phyloP scores from a whole-genome alignment of 129 eudicot genomes.

The Sambucus nigra region DNA sequence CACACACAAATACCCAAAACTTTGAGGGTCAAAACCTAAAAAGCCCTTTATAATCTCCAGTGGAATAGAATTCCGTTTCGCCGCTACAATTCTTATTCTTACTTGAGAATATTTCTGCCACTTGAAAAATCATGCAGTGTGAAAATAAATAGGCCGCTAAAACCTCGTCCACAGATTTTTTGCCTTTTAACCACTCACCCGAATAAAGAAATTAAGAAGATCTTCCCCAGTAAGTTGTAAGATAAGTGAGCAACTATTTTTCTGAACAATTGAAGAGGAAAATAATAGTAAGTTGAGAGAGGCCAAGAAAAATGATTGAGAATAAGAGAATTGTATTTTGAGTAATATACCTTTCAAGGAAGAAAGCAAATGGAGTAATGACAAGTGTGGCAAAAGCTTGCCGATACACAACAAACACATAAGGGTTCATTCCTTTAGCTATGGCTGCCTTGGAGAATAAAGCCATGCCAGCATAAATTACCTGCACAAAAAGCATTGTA shows the following conservation, averaged over 20 bases:
- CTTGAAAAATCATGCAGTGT: too few species aligned
- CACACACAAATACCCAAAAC: too few species aligned
- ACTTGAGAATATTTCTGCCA: too few species aligned
- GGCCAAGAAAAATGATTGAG: not conserved
- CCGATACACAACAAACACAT: slow-evolving; percentile 61
- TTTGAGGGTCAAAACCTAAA: too few species aligned
- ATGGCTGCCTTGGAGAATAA: slow-evolving; percentile 65
- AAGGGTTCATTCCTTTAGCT: slow-evolving; percentile 62
- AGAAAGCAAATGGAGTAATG: slow-evolving; percentile 52
- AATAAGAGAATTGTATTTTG: not conserved
- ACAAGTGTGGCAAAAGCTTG: slow-evolving; percentile 61
- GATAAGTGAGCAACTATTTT: slow-evolving; percentile 31
- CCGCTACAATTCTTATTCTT: too few species aligned
- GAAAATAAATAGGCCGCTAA: too few species aligned
- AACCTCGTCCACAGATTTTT: too few species aligned
- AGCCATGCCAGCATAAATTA: slow-evolving; percentile 66
- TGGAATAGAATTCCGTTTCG: too few species aligned
- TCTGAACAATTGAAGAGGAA: slow-evolving; percentile 15
- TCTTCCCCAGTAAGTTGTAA: slow-evolving; percentile 36
- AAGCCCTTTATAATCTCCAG: too few species aligned
- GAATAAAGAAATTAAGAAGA: slow-evolving; percentile 51
- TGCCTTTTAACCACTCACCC: slow-evolving; percentile 36
- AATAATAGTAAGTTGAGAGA: not conserved
- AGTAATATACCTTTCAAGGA: slow-evolving; percentile 37
- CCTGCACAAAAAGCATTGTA: slow-evolving; percentile 46